Conservation (phyloP, 768 basidiomycete species). For the Boletus barrowsii region DNA sequence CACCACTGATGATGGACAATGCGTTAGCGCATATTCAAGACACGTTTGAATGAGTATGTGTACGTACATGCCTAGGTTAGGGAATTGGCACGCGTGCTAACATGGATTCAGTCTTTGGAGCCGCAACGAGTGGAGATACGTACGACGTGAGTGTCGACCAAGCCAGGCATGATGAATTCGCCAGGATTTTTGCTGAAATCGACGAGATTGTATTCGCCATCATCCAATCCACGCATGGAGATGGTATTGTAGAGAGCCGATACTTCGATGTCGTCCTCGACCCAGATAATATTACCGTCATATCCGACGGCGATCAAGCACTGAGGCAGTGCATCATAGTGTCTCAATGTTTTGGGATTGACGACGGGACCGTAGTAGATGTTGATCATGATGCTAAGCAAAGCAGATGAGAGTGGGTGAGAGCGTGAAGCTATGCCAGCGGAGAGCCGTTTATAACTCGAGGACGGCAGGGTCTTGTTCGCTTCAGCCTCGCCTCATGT, state of each 20-base stretch:
- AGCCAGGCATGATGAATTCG: conserved; percentile 79
- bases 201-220: conserved; percentile 32
- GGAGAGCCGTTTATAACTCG: neutral
- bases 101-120: too few species aligned
- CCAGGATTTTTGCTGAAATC: conserved; percentile 38
- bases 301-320: conserved; percentile 53
- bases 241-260: conserved; percentile 51
- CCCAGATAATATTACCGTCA: conserved; percentile 65
- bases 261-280: conserved; percentile 55
- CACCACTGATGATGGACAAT: conserved; percentile 48
- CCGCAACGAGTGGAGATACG: conserved; percentile 22
- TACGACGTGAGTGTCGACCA: conserved; percentile 90
- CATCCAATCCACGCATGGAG: conserved; percentile 44
- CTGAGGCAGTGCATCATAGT: conserved; percentile 45
- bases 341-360: conserved; percentile 44
- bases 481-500: neutral
- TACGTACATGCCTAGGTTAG: conserved; percentile 33
- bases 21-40: neutral
- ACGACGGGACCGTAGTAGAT: conserved; percentile 60
- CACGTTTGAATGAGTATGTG: neutral
- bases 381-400: conserved; percentile 18
- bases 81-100: conserved; percentile 38
- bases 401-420: neutral
- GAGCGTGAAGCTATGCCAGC: neutral
- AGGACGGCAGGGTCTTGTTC: neutral